Conservation (phyloP, 1,284 basidiomycete species). For the Ganoderma boninense region DNA sequence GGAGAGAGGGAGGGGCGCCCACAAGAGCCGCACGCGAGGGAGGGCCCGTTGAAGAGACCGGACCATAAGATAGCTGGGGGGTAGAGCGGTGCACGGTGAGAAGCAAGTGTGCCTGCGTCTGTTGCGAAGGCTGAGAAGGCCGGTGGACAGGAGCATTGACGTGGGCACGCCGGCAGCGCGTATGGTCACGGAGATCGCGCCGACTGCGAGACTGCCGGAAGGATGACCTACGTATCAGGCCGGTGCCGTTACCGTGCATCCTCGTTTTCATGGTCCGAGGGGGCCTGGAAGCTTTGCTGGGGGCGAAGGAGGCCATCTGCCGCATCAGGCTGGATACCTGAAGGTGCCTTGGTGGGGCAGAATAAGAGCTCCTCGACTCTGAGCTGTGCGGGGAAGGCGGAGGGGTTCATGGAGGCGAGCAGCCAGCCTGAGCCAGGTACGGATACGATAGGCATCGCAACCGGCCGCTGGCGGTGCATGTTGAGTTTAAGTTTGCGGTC, state of each 20-base stretch:
- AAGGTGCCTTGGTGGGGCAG: neutral
- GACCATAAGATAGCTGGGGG: constrained; percentile 20
- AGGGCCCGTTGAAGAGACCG: constrained; percentile 19
- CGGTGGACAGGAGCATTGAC: constrained; percentile 27
- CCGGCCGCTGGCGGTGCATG: constrained; percentile 11
- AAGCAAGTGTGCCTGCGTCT: constrained; percentile 23
- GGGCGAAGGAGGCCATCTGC: constrained; percentile 4
- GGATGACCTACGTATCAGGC: constrained; percentile 16
- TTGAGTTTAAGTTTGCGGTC: neutral
- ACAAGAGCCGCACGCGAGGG: constrained; percentile 5
- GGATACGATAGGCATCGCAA: constrained; percentile 4
- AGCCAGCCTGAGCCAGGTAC: constrained; percentile 14
- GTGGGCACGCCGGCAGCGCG: constrained; percentile 22
- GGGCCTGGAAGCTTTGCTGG: constrained; percentile 8
- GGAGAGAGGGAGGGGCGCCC: constrained; percentile 21
- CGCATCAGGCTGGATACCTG: neutral
- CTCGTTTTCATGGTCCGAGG: constrained; percentile 9
- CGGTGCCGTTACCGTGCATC: constrained; percentile 12
- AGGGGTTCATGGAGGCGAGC: neutral
- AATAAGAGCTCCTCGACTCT: neutral
- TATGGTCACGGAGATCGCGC: constrained; percentile 26
- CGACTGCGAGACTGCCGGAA: constrained; percentile 26
- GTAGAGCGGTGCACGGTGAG: constrained; percentile 27
- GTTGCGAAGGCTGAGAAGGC: constrained; percentile 28
- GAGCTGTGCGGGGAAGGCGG: neutral